phyloP scores from a whole-genome alignment of 352 stramenopile genomes.

The Saprolegnia diclina region DNA sequence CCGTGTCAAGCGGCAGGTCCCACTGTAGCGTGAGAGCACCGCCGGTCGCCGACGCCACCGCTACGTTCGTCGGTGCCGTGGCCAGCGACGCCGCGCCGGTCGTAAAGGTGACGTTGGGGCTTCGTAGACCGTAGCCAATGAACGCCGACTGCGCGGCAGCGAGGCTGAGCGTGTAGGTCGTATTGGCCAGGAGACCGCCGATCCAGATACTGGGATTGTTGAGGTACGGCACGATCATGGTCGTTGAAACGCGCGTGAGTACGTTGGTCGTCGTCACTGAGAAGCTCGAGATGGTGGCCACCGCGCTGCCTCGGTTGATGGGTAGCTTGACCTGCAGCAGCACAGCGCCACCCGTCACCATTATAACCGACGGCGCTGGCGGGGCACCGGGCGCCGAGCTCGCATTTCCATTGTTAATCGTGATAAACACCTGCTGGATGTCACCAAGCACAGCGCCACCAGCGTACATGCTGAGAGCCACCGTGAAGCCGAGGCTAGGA shows the following conservation, averaged over 20 bases:
- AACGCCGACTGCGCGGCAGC: slow-evolving; percentile 38
- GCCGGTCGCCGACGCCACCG: slow-evolving; percentile 30
- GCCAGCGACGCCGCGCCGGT: slow-evolving; percentile 40
- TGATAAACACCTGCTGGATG: neutral
- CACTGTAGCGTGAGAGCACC: slow-evolving; percentile 42
- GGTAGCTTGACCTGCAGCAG: neutral
- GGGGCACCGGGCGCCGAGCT: neutral
- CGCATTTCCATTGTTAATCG: neutral
- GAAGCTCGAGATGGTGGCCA: slow-evolving; percentile 34
- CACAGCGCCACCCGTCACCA: slow-evolving; percentile 12
- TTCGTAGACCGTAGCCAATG: slow-evolving; percentile 36
- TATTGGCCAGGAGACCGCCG: slow-evolving; percentile 34
- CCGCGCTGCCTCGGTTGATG: slow-evolving; percentile 8
- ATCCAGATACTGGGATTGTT: slow-evolving; percentile 23
- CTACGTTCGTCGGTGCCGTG: slow-evolving; percentile 29
- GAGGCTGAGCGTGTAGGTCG: slow-evolving; percentile 34
- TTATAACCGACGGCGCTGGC: neutral
- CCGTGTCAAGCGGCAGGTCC: slow-evolving; percentile 41
- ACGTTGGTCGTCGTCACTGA: slow-evolving; percentile 33
- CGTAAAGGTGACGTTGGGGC: slow-evolving; percentile 33
- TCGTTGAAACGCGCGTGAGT: slow-evolving; percentile 18
- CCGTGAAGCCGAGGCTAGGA: neutral
- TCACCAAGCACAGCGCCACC: slow-evolving; percentile 10
- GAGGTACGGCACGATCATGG: slow-evolving; percentile 26
- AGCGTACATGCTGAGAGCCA: neutral